Percentiles rank a stretch among this genome's conserved stretches.
Conservation (phyloP, 2,329 filamentous ascomycete species). For the Stylonectria norvegica region DNA sequence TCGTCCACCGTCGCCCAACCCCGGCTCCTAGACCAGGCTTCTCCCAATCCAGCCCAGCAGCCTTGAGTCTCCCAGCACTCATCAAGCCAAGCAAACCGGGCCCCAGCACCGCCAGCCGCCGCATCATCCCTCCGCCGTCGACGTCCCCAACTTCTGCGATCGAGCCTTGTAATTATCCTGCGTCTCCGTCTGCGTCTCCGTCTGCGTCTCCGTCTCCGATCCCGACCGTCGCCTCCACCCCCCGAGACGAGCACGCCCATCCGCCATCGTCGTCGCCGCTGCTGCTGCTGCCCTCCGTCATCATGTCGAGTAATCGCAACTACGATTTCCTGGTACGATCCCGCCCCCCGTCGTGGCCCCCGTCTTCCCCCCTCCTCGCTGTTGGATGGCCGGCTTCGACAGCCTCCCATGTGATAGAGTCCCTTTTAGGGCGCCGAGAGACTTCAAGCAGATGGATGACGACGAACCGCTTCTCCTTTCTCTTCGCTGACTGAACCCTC, state of each 20-base stretch:
- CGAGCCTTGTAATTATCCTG: constrained; percentile 5
- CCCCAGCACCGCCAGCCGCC: no score
- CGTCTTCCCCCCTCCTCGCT: constrained; percentile 11
- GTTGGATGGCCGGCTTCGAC: constrained; percentile 14
- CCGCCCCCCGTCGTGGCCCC: constrained; percentile 18
- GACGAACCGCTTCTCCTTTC: constrained; percentile 8
- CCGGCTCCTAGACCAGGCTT: not conserved
- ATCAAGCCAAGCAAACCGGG: constrained; percentile 1
- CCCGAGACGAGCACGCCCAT: constrained; percentile 7
- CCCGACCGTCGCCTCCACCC: constrained; percentile 4
- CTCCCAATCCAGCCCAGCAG: constrained; percentile 2
- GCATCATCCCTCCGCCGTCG: constrained; percentile 10
- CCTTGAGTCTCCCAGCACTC: constrained; percentile 12
- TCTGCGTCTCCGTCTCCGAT: no score
- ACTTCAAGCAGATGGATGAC: no score
- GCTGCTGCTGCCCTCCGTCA: constrained; percentile 29
- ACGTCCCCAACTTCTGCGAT: constrained; percentile 1
- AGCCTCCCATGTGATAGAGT: constrained; percentile 12
- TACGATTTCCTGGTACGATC: constrained; percentile 92
- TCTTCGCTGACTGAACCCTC: constrained; percentile 8
- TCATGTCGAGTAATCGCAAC: constrained; percentile 96
- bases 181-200: no score
- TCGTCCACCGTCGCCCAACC: not conserved
- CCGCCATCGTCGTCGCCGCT: constrained; percentile 15
- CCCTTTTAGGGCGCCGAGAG: no score